phyloP scores from a whole-genome alignment of 2,329 filamentous ascomycete species.

The Fusarium sp. region DNA sequence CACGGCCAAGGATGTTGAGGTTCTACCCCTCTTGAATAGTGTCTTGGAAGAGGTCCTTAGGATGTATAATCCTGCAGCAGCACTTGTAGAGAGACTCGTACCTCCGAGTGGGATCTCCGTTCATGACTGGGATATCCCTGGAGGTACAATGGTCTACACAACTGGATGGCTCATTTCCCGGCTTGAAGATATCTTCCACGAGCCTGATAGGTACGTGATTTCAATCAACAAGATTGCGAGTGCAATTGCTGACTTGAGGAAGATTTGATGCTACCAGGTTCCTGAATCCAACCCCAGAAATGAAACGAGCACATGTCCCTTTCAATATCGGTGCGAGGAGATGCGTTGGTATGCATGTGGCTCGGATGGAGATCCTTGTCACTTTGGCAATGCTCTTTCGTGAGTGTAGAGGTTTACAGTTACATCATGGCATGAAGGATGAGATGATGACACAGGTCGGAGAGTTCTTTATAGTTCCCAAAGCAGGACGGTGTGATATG shows the following conservation, averaged over 20 bases:
- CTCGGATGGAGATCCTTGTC: slow-evolving; percentile 6
- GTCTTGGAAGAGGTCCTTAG: background rate
- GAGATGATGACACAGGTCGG: background rate
- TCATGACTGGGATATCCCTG: background rate
- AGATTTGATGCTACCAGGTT: background rate
- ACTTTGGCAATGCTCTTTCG: background rate
- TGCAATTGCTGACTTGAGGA: rapidly evolving
- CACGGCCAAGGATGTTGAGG: background rate
- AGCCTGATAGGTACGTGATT: background rate
- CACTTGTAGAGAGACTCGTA: background rate
- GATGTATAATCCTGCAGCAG: slow-evolving; percentile 2
- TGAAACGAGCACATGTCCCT: slow-evolving; percentile 1
- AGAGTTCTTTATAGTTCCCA: slow-evolving; percentile 4
- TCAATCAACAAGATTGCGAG: rapidly evolving
- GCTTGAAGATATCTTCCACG: background rate
- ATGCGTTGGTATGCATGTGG: slow-evolving; percentile 6
- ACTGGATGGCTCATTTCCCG: slow-evolving; percentile 11
- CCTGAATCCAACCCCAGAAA: background rate
- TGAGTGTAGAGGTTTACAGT: background rate
- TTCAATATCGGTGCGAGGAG: slow-evolving; percentile 4
- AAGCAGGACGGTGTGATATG: background rate
- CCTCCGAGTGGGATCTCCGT: background rate
- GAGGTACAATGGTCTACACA: slow-evolving; percentile 2
- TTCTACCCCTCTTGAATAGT: background rate
- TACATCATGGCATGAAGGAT: background rate